Evolutionary conservation across 352 stramenopile genomes (phyloP).

Genomic region (Pelagophyceae sp.): DNA sequence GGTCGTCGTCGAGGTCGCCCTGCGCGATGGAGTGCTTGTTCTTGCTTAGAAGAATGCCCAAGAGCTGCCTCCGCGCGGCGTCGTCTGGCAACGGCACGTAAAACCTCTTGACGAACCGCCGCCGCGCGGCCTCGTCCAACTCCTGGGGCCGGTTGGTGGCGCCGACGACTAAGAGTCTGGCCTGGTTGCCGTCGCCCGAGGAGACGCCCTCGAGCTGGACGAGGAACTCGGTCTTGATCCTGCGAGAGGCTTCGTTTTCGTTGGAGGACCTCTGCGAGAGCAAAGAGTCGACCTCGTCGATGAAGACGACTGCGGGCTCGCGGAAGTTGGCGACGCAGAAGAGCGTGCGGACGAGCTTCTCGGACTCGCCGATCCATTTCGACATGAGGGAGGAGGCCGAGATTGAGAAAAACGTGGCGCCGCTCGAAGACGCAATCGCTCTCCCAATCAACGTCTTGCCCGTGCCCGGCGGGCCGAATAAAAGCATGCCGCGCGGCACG

Average conservation of each 20-base stretch:
- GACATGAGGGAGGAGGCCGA: slow-evolving; percentile 93
- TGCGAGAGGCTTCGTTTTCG: slow-evolving; percentile 90
- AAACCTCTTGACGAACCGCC: slow-evolving; percentile 91
- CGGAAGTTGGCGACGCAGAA: slow-evolving; percentile 87
- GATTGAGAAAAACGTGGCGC: slow-evolving; percentile 98
- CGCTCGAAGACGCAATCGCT: slow-evolving; percentile 92
- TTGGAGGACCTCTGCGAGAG: slow-evolving; percentile 88
- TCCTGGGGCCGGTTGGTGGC: slow-evolving; percentile 94
- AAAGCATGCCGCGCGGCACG: slow-evolving; percentile 76
- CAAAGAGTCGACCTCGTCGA: slow-evolving; percentile 98
- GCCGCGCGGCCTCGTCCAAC: slow-evolving; percentile 88
- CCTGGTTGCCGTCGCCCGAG: slow-evolving; percentile 70
- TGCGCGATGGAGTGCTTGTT: slow-evolving; percentile 77
- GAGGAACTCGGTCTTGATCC: slow-evolving; percentile 98
- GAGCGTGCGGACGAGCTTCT: slow-evolving; percentile 92
- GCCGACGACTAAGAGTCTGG: slow-evolving; percentile 72
- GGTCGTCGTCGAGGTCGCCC: slow-evolving; percentile 74
- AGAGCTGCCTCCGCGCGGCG: slow-evolving; percentile 64
- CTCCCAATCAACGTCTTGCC: slow-evolving; percentile 96
- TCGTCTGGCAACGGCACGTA: slow-evolving; percentile 90
- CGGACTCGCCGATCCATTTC: slow-evolving; percentile 99
- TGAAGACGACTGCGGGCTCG: slow-evolving; percentile 93
- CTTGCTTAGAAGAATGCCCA: slow-evolving; percentile 77
- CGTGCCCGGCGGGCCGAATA: slow-evolving; percentile 82
- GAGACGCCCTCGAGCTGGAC: slow-evolving; percentile 85